Conservation (phyloP, 768 basidiomycete species). For the Hypsizygus marmoreus region DNA sequence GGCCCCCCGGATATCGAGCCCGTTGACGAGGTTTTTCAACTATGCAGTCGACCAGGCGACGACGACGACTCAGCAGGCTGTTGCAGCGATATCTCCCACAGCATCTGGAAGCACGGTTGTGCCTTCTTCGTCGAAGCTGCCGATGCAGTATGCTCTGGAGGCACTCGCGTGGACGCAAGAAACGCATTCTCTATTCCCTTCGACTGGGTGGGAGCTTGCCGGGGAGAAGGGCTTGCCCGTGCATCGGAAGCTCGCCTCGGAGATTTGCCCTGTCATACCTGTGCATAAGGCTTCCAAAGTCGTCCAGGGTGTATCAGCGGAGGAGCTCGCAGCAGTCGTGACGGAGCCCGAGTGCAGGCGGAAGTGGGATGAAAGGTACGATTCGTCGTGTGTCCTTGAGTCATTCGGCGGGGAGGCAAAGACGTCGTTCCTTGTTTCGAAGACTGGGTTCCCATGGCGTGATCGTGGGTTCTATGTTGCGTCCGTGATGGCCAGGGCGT, state of each 20-base stretch:
- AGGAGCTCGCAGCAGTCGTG: conserved; percentile 81
- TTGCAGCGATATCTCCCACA: conserved; percentile 71
- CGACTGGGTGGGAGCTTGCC: conserved; percentile 74
- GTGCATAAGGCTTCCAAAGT: conserved; percentile 89
- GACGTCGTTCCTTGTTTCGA: conserved; percentile 72
- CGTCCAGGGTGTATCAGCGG: conserved; percentile 90
- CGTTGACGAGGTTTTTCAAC: conserved; percentile 71
- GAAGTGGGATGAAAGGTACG: conserved; percentile 87
- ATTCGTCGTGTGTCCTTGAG: conserved; percentile 68
- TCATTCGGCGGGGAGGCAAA: conserved; percentile 74
- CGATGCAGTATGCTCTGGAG: conserved; percentile 82
- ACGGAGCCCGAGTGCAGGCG: conserved; percentile 70
- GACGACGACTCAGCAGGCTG: conserved; percentile 73
- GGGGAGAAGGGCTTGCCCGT: conserved; percentile 77
- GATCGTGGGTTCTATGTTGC: conserved; percentile 86
- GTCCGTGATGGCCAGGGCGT: conserved; percentile 67
- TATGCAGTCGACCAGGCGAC: conserved; percentile 76
- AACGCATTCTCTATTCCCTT: conserved; percentile 57
- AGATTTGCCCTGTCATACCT: conserved; percentile 78
- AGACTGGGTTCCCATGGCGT: conserved; percentile 87
- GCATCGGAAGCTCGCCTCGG: conserved; percentile 72
- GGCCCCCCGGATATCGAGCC: conserved; percentile 68
- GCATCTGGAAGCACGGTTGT: conserved; percentile 38
- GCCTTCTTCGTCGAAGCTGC: conserved; percentile 60
- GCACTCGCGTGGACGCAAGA: conserved; percentile 80